A percentile compares a stretch with the other conserved stretches of the same genome.
These are phyloP conservation scores for Misopates orontium DNA, from an alignment of 257 asterid genomes.

Conservation along the genomic window DNA sequence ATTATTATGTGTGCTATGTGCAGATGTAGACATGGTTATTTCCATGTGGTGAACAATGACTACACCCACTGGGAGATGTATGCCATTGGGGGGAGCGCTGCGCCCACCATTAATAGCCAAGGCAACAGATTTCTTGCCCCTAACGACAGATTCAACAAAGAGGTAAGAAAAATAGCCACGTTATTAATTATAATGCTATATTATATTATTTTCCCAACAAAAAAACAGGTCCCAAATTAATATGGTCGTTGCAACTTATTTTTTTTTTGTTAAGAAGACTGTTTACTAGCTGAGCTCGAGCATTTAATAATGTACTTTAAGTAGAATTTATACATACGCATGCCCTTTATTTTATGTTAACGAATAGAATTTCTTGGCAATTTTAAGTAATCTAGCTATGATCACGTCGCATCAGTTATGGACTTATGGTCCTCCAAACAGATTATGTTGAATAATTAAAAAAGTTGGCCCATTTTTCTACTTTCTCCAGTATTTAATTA, in stretches of 20 bases:
- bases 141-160: conserved; percentile 50
- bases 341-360: too few relatives aligned
- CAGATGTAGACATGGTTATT: conserved; percentile 86
- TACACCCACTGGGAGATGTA: conserved; percentile 94
- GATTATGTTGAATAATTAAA: too few relatives aligned
- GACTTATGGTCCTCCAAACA: too few relatives aligned
- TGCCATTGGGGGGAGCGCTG: conserved; percentile 90
- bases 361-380: too few relatives aligned
- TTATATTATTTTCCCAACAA: background rate
- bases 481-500: conserved; percentile 4
- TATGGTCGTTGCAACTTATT: conserved; percentile 23
- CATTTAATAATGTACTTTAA: conserved; percentile 10
- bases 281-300: background rate
- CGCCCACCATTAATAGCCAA: conserved; percentile 77
- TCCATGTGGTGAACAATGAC: conserved; percentile 91
- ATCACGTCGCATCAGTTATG: background rate
- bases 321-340: background rate
- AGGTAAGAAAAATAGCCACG: conserved; percentile 40
- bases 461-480: background rate
- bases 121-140: conserved; percentile 87
- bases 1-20: conserved; percentile 17
- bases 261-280: background rate
- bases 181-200: conserved; percentile 2
- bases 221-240: background rate
- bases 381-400: background rate